phyloP scores from a whole-genome alignment of 2,329 filamentous ascomycete species.

The Hypoxylon sp. region DNA sequence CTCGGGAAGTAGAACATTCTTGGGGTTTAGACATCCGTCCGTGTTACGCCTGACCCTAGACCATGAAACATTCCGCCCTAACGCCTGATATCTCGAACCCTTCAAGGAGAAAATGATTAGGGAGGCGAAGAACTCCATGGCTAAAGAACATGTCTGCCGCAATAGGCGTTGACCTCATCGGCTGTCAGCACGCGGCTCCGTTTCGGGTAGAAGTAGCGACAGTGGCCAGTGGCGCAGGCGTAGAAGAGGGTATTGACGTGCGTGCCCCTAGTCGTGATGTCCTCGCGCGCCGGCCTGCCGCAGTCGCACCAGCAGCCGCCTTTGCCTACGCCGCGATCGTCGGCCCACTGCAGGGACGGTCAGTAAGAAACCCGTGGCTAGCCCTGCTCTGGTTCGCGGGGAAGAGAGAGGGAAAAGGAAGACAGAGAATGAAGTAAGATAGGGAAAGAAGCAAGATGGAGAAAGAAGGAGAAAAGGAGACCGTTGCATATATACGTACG shows the following conservation, averaged over 20 bases:
- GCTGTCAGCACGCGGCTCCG: slow-evolving; percentile 11
- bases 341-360: slow-evolving; percentile 35
- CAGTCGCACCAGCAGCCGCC: slow-evolving; percentile 27
- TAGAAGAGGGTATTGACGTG: slow-evolving; percentile 15
- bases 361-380: too few relatives aligned
- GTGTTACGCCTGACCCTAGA: too few relatives aligned
- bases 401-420: too few relatives aligned
- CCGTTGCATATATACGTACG: too few relatives aligned
- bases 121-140: neutral
- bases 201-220: slow-evolving; percentile 2
- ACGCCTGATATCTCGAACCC: neutral
- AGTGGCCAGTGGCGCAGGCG: slow-evolving; percentile 30
- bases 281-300: slow-evolving; percentile 19
- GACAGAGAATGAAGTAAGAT: too few relatives aligned
- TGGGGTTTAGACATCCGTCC: too few relatives aligned
- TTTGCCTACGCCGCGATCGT: neutral
- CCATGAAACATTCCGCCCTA: neutral
- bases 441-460: too few relatives aligned
- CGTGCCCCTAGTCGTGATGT: neutral
- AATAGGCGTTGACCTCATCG: slow-evolving; percentile 18
- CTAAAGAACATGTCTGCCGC: slow-evolving; percentile 8
- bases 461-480: too few relatives aligned
- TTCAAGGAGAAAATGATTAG: neutral
- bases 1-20: neutral
- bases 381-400: too few relatives aligned